Evolutionary conservation across 2,329 filamentous ascomycete genomes (phyloP).

Genomic region (Sarocladiaceae sp.): DNA sequence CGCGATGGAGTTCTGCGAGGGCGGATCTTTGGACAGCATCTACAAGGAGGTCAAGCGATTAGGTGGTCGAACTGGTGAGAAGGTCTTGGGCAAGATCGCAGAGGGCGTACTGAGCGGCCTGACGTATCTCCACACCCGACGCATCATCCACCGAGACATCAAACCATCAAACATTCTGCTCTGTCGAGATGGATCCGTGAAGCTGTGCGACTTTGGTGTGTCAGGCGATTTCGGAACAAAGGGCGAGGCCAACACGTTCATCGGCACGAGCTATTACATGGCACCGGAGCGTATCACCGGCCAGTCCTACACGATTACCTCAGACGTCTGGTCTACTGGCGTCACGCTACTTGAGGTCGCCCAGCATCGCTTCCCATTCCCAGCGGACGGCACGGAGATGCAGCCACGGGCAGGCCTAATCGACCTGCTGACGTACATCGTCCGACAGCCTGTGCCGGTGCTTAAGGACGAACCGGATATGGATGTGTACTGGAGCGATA

Average conservation of each 20-base stretch:
- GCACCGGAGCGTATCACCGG: conserved; percentile 96
- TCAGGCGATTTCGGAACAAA: conserved; percentile 98
- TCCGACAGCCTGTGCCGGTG: conserved; percentile 89
- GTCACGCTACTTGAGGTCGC: conserved; percentile 98
- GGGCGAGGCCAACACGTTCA: conserved; percentile 97
- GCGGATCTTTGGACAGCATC: conserved; percentile 90
- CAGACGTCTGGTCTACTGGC: conserved; percentile 95
- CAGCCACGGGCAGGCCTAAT: conserved; percentile 89
- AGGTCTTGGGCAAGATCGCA: conserved; percentile 92
- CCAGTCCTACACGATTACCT: conserved; percentile 96
- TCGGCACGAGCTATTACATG: conserved; percentile 99
- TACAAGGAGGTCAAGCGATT: conserved; percentile 97
- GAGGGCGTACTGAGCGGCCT: conserved; percentile 90
- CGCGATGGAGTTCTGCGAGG: conserved; percentile 98
- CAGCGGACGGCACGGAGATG: conserved; percentile 91
- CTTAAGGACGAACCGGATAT: conserved; percentile 90
- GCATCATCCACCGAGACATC: conserved; percentile 98
- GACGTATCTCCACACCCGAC: conserved; percentile 89
- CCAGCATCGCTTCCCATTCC: conserved; percentile 96
- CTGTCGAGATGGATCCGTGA: conserved; percentile 87
- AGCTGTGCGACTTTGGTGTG: conserved; percentile 97
- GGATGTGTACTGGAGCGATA: conserved; percentile 89
- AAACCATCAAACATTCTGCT: conserved; percentile 97
- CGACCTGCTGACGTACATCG: conserved; percentile 94
- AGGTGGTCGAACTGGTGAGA: conserved; percentile 90